phyloP scores from a whole-genome alignment of 2,329 filamentous ascomycete genomes.

The Pyricularia grisea region DNA sequence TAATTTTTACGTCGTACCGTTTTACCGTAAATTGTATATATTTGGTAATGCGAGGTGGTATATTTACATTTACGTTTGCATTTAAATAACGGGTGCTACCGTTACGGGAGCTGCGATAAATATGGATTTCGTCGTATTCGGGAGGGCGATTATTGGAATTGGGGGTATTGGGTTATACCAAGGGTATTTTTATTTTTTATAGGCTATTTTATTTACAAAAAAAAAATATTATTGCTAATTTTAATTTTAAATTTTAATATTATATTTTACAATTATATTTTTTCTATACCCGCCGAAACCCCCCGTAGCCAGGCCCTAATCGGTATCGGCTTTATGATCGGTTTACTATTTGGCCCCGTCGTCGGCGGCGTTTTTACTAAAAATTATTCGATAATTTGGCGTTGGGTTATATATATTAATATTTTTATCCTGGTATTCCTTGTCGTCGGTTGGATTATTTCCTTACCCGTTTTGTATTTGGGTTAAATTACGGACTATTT shows the following conservation, averaged over 20 bases:
- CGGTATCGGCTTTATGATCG: not conserved
- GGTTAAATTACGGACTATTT: not conserved
- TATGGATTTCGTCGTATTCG: not conserved
- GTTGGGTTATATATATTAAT: constrained; percentile 41
- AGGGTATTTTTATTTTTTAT: not conserved
- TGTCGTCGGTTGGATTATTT: constrained; percentile 31
- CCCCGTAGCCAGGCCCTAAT: not conserved
- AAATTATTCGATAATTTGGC: constrained; percentile 1
- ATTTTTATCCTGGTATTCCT: constrained; percentile 29
- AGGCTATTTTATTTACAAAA: not conserved
- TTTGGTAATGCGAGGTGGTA: not conserved
- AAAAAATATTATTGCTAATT: not conserved
- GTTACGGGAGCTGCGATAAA: not conserved
- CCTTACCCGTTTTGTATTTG: constrained; percentile 24
- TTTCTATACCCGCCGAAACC: not conserved
- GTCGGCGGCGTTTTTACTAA: too few relatives aligned
- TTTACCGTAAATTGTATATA: not conserved
- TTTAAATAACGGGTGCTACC: not conserved
- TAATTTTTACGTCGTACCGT: not conserved
- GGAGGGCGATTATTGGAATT: constrained; percentile 1
- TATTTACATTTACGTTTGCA: not conserved
- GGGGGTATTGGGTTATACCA: not conserved
- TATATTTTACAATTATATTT: not conserved
- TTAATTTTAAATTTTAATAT: not conserved
- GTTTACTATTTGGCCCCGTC: not conserved